Evolutionary conservation across 352 stramenopile species (phyloP), one percentile per base, ranked within the genome.

Genomic region (Globisporangium cylindrosporum): DNA sequence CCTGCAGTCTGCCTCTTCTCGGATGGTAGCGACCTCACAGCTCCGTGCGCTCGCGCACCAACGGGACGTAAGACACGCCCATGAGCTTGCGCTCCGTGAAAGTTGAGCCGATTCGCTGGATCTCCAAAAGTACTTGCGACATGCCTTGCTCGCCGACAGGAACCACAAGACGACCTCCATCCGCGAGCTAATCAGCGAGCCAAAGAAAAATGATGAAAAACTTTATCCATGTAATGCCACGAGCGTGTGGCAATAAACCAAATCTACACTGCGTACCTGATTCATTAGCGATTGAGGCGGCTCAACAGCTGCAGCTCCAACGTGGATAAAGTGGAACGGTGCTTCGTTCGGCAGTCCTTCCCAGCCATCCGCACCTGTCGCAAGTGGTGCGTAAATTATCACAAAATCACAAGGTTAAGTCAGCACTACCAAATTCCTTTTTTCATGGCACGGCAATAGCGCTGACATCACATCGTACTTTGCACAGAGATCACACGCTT

Each of bases 251-350:
- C 18, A 51, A 22, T 22, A n/a, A 34, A 2, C 1, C 7, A 15
- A 9, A 38, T 56, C 20, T 15, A 43, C 8, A 46, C 14, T 70
- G 12, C 12, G 20, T 27, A 98, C 76, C 76, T 99, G 95, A 15
- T 88, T 76, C 73, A 98, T 89, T 12, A 99, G 73, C 20, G 89
- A 79, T 62, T 77, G 69, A 0, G 97, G 97, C 20, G 98, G 86
- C 46, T 83, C 81, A 6, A 86, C 80, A 4, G 97, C 97, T 2
- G 97, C 97, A 3, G 97, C 97, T 0, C 97, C 97, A 0, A 99
- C 97, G 78, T 99, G 96, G 70, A 99, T 99, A 49, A 96, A 98
- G 78, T 99, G 84, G 69, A 97, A 99, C 9, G 97, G 97, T 34
- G 79, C 91, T 64, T 92, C 76, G 29, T 93, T 90, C 3, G 83